Evolutionary conservation across 2,329 filamentous ascomycete species (phyloP).

Genomic region (Exophiala alcalophila): DNA sequence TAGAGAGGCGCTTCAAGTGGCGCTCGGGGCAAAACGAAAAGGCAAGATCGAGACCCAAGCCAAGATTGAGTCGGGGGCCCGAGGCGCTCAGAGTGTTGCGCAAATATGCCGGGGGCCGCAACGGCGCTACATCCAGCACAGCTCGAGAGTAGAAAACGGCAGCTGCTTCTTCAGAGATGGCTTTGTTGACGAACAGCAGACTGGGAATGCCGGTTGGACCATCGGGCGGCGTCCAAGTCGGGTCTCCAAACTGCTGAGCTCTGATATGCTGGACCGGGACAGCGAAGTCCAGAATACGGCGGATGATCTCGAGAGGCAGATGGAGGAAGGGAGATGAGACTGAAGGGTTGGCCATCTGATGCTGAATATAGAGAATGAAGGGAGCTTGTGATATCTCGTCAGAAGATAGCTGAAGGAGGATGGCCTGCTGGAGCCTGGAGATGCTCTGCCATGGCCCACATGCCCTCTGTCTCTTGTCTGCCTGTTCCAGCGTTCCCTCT

Average conservation of each 20-base stretch:
- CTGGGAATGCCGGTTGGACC: conserved; percentile 11
- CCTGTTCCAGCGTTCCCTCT: too few relatives aligned
- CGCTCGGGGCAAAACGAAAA: conserved; percentile 7
- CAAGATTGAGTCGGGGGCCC: conserved; percentile 9
- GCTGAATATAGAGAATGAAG: too few relatives aligned
- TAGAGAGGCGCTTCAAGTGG: conserved; percentile 15
- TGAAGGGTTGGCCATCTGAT: too few relatives aligned
- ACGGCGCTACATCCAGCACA: conserved; percentile 17
- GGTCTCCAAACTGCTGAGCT: conserved; percentile 16
- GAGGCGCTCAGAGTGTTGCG: conserved; percentile 1
- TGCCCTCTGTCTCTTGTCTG: too few relatives aligned
- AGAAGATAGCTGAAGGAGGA: too few relatives aligned
- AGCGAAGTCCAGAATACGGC: conserved; percentile 15
- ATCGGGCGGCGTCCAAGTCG: conserved; percentile 4
- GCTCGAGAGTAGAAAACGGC: conserved; percentile 19
- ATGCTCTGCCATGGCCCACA: too few relatives aligned
- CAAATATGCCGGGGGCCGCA: conserved; percentile 8
- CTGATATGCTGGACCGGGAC: conserved; percentile 16
- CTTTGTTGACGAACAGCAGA: conserved; percentile 15
- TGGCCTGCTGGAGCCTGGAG: too few relatives aligned
- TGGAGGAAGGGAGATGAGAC: conserved; percentile 9
- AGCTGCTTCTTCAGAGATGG: conserved; percentile 17
- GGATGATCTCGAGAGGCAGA: conserved; percentile 14
- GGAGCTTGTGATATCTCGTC: too few relatives aligned
- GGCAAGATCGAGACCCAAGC: conserved; percentile 5